These are phyloP conservation scores for Rheum nobile DNA, from an alignment of 148 eudicot species.

Conservation along the genomic window DNA sequence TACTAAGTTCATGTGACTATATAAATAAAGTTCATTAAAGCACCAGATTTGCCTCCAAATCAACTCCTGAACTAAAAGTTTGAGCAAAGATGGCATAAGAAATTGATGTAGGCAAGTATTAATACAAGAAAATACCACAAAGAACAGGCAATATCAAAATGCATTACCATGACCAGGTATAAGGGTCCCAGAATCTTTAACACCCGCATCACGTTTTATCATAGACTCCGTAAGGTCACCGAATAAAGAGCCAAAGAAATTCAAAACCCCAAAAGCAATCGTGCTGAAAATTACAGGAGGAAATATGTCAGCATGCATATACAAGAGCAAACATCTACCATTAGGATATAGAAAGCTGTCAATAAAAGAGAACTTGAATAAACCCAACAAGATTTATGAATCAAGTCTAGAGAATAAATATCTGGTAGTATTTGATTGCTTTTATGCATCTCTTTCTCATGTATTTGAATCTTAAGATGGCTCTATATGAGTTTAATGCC, in stretches of 20 bases:
- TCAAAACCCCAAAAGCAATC: slow-evolving; percentile 66
- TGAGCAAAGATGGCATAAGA: background rate
- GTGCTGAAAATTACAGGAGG: slow-evolving; percentile 41
- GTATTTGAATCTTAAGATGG: background rate
- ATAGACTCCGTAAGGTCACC: slow-evolving; percentile 92
- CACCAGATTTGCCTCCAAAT: background rate
- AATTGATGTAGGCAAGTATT: background rate
- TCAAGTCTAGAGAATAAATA: background rate
- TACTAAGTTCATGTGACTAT: background rate
- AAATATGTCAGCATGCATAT: slow-evolving; percentile 8
- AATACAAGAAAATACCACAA: background rate
- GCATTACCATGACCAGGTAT: slow-evolving; percentile 94
- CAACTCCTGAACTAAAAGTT: background rate
- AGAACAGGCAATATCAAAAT: background rate
- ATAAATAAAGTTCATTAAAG: background rate
- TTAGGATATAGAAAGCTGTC: background rate
- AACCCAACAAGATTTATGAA: background rate
- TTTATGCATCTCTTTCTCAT: background rate
- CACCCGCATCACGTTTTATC: slow-evolving; percentile 99
- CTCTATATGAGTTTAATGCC: background rate
- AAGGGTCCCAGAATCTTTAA: slow-evolving; percentile 92
- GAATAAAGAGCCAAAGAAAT: slow-evolving; percentile 87
- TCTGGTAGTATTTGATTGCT: background rate
- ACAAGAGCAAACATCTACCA: background rate
- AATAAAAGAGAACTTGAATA: background rate